These are phyloP conservation scores for Neurospora sp. DNA, from an alignment of 495 filamentous ascomycete species.

Conservation along the genomic window DNA sequence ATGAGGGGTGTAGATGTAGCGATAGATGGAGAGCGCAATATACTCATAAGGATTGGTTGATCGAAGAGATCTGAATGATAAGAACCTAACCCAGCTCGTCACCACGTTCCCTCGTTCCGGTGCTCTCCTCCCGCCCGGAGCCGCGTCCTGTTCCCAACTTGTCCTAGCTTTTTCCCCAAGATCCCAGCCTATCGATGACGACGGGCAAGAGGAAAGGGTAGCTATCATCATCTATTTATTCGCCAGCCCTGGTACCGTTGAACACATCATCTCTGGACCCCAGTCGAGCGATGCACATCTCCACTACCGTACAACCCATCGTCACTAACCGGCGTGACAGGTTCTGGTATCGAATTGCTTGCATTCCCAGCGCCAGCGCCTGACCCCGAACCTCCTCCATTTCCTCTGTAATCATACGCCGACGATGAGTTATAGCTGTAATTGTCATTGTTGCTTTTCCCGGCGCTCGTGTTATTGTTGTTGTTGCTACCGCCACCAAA, in stretches of 20 bases:
- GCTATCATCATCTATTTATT: not conserved
- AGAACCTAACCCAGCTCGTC: not conserved
- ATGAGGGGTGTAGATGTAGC: not conserved
- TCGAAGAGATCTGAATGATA: not conserved
- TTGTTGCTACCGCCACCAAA: slow-evolving; percentile 19
- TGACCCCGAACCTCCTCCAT: slow-evolving; percentile 2
- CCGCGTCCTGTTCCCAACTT: slow-evolving; percentile 1
- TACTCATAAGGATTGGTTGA: not conserved
- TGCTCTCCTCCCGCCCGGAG: not conserved
- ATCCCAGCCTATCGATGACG: not conserved
- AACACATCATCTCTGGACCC: not conserved
- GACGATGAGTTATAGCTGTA: not conserved
- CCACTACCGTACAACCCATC: slow-evolving; percentile 7
- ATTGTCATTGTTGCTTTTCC: not conserved
- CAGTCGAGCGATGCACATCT: not conserved
- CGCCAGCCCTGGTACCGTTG: not conserved
- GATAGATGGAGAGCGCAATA: not conserved
- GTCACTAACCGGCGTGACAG: slow-evolving; percentile 19
- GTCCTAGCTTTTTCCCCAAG: not conserved
- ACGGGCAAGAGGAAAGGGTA: not conserved
- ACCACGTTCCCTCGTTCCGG: not conserved
- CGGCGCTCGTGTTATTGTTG: not conserved
- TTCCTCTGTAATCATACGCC: not conserved
- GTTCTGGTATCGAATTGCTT: not conserved
- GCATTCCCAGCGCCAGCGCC: not conserved